Evolutionary conservation across 78 protist genomes (phyloP).

Genomic region (Planoprotostelium fungivorum): DNA sequence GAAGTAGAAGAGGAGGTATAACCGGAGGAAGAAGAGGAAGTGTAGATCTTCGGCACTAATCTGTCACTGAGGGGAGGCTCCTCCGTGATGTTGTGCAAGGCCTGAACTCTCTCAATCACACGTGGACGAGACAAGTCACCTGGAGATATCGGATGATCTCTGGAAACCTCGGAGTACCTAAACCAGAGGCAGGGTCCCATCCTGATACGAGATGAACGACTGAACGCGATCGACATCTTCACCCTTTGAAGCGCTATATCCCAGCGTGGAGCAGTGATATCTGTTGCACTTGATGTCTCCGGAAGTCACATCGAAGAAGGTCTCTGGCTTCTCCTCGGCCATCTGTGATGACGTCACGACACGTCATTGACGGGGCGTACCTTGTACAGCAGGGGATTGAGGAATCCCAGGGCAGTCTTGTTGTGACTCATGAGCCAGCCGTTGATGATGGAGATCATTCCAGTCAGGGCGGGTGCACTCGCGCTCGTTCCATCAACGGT

Average conservation of each 20-base stretch:
- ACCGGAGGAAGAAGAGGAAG: no score
- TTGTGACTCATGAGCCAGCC: conserved; percentile 8
- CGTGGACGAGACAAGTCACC: no score
- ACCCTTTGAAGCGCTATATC: conserved; percentile 53
- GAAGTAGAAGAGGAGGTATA: no score
- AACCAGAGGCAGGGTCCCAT: background rate
- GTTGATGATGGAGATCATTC: conserved; percentile 43
- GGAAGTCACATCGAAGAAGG: conserved; percentile 42
- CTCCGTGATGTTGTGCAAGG: no score
- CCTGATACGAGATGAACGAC: background rate
- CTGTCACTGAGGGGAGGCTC: no score
- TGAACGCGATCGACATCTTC: no score
- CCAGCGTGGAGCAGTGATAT: background rate
- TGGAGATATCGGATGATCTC: no score
- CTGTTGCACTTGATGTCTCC: conserved; percentile 41
- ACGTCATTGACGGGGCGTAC: no score
- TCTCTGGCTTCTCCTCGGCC: conserved; percentile 23
- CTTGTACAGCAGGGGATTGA: conserved; percentile 44
- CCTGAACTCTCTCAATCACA: no score
- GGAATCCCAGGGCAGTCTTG: conserved; percentile 42
- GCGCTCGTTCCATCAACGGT: conserved; percentile 55
- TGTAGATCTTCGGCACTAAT: no score
- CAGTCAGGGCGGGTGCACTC: conserved; percentile 52
- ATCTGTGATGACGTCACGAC: no score
- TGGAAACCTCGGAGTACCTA: background rate